phyloP scores from a whole-genome alignment of 352 stramenopile genomes.

The Globisporangium nunn region DNA sequence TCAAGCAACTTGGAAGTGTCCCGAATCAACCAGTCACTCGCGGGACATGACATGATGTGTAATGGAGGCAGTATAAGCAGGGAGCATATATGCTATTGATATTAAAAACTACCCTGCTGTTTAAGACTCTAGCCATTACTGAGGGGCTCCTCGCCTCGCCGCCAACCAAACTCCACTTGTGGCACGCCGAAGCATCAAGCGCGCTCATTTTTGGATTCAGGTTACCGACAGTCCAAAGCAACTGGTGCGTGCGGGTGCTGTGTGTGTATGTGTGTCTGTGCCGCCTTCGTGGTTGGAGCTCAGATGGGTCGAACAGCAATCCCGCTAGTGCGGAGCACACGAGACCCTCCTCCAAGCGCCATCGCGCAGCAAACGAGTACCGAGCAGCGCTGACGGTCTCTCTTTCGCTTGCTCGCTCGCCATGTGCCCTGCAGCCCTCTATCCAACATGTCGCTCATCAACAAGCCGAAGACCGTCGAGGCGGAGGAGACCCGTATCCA shows the following conservation, averaged over 20 bases:
- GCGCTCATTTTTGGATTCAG: slow-evolving; percentile 83
- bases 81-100: no score
- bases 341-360: neutral
- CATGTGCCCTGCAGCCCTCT: slow-evolving; percentile 45
- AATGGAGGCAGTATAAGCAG: no score
- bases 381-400: neutral
- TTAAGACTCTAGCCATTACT: no score
- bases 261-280: slow-evolving; percentile 1
- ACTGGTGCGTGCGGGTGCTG: slow-evolving; percentile 41
- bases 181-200: neutral
- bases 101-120: no score
- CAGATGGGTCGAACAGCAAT: no score
- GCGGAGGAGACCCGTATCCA: slow-evolving; percentile 86
- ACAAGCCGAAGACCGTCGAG: slow-evolving; percentile 85
- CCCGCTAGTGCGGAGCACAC: neutral
- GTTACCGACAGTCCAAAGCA: slow-evolving; percentile 84
- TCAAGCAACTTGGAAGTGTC: no score
- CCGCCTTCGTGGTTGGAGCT: no score
- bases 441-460: slow-evolving; percentile 87
- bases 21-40: no score
- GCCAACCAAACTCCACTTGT: no score
- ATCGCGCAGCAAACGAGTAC: neutral
- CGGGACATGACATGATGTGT: no score
- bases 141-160: no score
- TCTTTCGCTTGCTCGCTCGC: neutral